Evolutionary conservation across 371 early-diverging fungal species (phyloP), one percentile per base, ranked within the genome.

Genomic region (Mucor indicus): DNA sequence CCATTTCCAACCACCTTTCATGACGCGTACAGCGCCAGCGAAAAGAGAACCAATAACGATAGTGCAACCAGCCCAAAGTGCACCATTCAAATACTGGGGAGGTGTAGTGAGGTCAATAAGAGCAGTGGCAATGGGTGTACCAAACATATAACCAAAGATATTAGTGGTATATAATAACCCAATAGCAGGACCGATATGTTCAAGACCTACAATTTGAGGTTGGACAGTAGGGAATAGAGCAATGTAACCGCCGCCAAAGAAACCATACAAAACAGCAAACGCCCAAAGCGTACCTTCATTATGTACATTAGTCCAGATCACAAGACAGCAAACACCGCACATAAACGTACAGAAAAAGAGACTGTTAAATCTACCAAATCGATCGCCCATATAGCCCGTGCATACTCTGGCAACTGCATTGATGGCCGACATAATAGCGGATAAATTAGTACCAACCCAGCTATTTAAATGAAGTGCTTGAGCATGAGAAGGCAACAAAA

Each of bases 161-260:
- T 72, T 75, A 29, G 67, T 71, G 20, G 69, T 46, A 30, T 75
- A 82, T n/a, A 82, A 53, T 25, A 81, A 45, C 8, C 81, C 81
- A 30, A 76, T 55, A 19, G 72, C 76, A 9, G 81, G 69, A 8
- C 75, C 70, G 38, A 82, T 52, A 47, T 74, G 54, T 9, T 62
- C 67, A 10, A 73, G 35, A 4, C 80, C 78, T 3, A 79, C 79
- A 20, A 77, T 66, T 36, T 80, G 71, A 31, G 77, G 72, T 13
- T 69, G 69, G 12, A 74, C 77, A 5, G 77, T 65, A 8, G 81
- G 72, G 16, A 75, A 64, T 30, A 82, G 53, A 11, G 69, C 65
- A 35, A 82, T 62, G 50, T 72, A 82, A 11, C 78, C 76, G 3
- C 83, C 76, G 12, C 75, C 76, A 50, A 71, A 77, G 57, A 74